Evolutionary conservation across 2,329 filamentous ascomycete genomes (phyloP), one percentile per base, ranked within the genome.

Genomic region (Trichoderma harzianum): DNA sequence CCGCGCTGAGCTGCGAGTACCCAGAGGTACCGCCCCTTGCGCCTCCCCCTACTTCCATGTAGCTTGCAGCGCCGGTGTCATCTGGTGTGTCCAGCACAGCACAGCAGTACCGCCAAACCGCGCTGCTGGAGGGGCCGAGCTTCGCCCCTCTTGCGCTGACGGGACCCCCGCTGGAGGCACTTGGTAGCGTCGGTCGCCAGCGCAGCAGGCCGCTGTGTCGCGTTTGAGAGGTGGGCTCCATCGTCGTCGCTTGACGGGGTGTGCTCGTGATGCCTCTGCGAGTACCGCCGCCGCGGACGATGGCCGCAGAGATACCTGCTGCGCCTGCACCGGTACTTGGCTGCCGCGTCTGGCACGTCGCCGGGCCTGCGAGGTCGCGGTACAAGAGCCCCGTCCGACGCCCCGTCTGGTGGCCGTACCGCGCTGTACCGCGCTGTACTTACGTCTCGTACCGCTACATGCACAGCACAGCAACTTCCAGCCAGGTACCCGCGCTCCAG

Each of bases 121-220:
- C 32, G 32, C 32, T 34, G 32, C 64, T 71, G 69, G 61, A 71
- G 69, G 69, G 69, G 69, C 66, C 69, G 47, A 71, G 69, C 69
- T 65, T 71, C 61, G 69, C 70, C 64, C 74, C 76, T 72, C 73
- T 65, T 70, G 47, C 67, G 65, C 73, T 58, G 75, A 72, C 70
- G 70, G 70, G 36, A 69, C 57, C 76, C 77, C 77, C 77, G 77
- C 77, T 76, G 66, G 65, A 68, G 26, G 65, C 70, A 71, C 70
- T 76, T 76, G 71, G 73, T 72, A 72, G 72, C 76, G 74, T 64
- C 68, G 58, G 73, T 76, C 72, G 73, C 60, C 71, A 67, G 71
- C 66, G 57, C 62, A 76, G 30, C 55, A 34, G 28, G 55, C 28
- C 63, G 65, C 72, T 67, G 53, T 66, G 70, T 55, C 63, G 63